Base-by-base conservation (phyloP, 768 basidiomycete species). In the Suillus subluteus region DNA sequence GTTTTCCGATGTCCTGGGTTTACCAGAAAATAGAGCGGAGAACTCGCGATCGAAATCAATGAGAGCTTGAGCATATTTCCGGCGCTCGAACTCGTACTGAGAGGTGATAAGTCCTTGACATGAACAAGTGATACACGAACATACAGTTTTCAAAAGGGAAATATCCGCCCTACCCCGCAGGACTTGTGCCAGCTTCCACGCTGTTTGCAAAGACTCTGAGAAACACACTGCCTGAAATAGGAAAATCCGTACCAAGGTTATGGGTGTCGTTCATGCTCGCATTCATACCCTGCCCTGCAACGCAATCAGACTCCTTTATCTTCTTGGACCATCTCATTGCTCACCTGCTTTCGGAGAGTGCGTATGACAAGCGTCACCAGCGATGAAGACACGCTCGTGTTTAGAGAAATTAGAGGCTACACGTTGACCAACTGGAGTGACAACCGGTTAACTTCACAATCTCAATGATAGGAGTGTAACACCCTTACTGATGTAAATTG, bases 241-340 rank as follows among this genome's bases (percentile, higher is more conserved):
- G 4, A 21, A 3, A 37, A 6, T 50, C 12, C 76, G 52, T 66
- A 84, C 88, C 84, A 30, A 92, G 82, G 71, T 92, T 92, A 68
- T 90, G 90, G 21, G 87, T 83, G 72, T 92, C 91, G 59, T 86
- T 87, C 87, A 91, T 91, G 67, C 88, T 87, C 9, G 89, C 90
- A 70, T 91, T 91, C 90, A 91, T 88, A 13, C 89, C 91, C 73
- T 92, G 91, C 16, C 90, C 87, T 88, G 40, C 38, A 67, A 13
- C n/a, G 0, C 21, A 48, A 61, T 50, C 26, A 65, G 43, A 64
- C 21, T 35, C 54, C 23, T 37, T 55, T 32, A 4, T 18, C 16
- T 26, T 40, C 18, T 46, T 37, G 46, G 38, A 30, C 2, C 3
- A 21, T 48, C 6, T 40, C 21, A 62, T 0, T 8, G 58, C 79